Evolutionary conservation across 1,139 yeast genomes (phyloP), one percentile per base, ranked within the genome.

Genomic region (Hyphopichia pseudoburtonii): DNA sequence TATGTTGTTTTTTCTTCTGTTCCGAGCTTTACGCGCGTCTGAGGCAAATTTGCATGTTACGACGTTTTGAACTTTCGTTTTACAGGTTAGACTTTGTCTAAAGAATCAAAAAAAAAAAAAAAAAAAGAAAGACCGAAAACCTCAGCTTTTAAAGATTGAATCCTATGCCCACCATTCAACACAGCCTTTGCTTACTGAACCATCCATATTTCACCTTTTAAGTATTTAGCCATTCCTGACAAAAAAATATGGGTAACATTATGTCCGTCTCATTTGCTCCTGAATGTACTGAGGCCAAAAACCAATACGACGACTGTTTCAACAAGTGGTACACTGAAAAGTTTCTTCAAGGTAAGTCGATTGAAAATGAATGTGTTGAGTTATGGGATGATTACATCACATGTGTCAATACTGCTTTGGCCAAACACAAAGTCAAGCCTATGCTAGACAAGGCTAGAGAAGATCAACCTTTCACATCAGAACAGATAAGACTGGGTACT

Each of bases 261-360:
- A 85, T 90, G 95, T 89, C 97, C 18, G 83, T 86, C 8, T 88
- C 96, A 43, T 86, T 92, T 71, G 97, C 97, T 30, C 96, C 97
- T 17, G 97, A 92, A 65, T 92, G 98, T 63, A 88, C 95, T 17
- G 86, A 82, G 28, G 78, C 85, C 45, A 92, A 92, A 62, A 79
- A 79, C 49, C 77, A 80, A 51, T 92, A 92, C 57, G 97, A 92
- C 56, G 85, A 83, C 54, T 92, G 98, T 60, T 92, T 92, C 68
- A 89, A 88, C 63, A 76, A 76, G 49, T 92, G 97, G 97, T 92
- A 92, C 60, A 82, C 94, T n/a, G 97, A 90, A 52, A 86, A 84
- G 61, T 84, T 84, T 52, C 67, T 84, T 44, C 77, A 81, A 52
- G 90, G 90, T 18, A 77, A 82, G 49, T 75, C 84, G 50, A 60